phyloP scores from a whole-genome alignment of 257 asterid genomes.

The Eucommia ulmoides region DNA sequence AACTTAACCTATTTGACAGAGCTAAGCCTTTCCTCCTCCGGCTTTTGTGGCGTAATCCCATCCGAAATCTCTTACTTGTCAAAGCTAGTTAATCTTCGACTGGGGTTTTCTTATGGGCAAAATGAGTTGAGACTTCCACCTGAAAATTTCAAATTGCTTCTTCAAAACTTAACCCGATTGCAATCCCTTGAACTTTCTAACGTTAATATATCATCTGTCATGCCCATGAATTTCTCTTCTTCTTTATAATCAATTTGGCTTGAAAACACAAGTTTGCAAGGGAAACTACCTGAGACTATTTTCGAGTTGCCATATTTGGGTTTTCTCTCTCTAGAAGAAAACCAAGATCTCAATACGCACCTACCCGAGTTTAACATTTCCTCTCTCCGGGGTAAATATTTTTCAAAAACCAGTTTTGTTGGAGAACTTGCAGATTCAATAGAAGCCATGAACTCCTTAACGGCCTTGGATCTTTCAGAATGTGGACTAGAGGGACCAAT shows the following conservation, averaged over 20 bases:
- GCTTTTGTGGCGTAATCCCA: too few species aligned
- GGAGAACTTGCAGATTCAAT: conserved; percentile 19
- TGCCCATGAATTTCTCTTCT: conserved; percentile 14
- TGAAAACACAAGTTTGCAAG: conserved; percentile 6
- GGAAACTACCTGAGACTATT: conserved; percentile 7
- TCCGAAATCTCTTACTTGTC: too few species aligned
- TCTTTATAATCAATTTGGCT: conserved; percentile 10
- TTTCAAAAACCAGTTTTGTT: too few species aligned
- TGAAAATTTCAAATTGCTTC: conserved; percentile 13
- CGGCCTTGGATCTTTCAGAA: not conserved
- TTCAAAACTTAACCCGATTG: conserved; percentile 16
- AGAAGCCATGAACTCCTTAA: not conserved
- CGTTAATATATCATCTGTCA: conserved; percentile 6
- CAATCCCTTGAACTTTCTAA: conserved; percentile 7
- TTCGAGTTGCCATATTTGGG: conserved; percentile 12
- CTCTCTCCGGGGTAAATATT: not conserved
- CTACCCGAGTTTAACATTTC: not conserved
- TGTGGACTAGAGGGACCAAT: too few species aligned
- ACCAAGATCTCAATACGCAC: conserved; percentile 3
- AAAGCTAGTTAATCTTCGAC: too few species aligned
- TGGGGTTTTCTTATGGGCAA: too few species aligned
- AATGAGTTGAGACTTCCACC: too few species aligned
- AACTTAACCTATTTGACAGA: too few species aligned
- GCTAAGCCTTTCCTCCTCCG: too few species aligned
- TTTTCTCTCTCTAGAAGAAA: conserved; percentile 4